Percentiles rank a stretch among this genome's conserved stretches.
phyloP scores from a whole-genome alignment of 768 basidiomycete genomes.

The Exsudoporus frostii region DNA sequence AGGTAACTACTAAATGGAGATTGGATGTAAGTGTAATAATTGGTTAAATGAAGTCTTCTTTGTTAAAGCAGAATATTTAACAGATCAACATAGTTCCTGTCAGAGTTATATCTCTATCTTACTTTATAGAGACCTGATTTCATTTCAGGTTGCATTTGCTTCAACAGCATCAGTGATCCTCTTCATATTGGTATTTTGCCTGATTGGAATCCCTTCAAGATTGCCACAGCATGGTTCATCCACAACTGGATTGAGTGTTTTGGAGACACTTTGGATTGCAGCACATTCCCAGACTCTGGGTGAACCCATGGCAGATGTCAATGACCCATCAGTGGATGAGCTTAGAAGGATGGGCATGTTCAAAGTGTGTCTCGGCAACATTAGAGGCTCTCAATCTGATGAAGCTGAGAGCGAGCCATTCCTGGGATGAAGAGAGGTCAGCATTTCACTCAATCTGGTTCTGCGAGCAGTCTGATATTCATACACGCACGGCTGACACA shows the following conservation, averaged over 20 bases:
- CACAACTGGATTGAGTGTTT: conserved; percentile 5
- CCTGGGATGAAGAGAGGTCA: no score
- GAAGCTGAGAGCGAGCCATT: neutral
- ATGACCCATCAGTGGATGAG: neutral
- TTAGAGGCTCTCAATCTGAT: neutral
- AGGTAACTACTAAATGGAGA: conserved; percentile 6
- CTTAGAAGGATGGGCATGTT: no score
- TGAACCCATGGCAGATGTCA: no score
- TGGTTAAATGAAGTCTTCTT: neutral
- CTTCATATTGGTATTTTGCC: neutral
- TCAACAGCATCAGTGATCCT: conserved; percentile 5
- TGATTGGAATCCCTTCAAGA: neutral
- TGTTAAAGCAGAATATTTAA: neutral
- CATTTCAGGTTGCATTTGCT: conserved; percentile 2
- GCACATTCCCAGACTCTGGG: no score
- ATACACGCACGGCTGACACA: no score
- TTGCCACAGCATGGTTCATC: no score
- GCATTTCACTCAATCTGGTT: no score
- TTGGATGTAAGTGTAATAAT: conserved; percentile 8
- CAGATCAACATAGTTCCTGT: conserved; percentile 19
- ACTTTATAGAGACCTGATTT: neutral
- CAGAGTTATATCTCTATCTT: neutral
- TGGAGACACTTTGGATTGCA: no score
- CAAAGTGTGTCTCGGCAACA: no score
- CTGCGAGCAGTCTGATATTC: no score